Base-by-base conservation (phyloP, 208 protist species). In the Leptomonas pyrrhocoris region DNA sequence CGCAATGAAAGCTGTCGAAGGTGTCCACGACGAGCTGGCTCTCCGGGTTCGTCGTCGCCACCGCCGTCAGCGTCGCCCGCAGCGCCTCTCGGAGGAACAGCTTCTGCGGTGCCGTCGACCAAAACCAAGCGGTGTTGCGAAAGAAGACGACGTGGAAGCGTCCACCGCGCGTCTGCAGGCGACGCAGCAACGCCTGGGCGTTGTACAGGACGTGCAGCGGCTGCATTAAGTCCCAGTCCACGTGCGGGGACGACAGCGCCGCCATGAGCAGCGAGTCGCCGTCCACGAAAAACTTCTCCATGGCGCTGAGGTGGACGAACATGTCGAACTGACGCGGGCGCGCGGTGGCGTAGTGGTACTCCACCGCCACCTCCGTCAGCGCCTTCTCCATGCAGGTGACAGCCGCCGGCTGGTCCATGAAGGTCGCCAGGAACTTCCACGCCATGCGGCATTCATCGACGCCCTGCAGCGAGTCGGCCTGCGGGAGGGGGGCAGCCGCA, bases 231-330 rank as follows among this genome's bases (percentile, higher is more conserved):
- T 92, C 84, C 93, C 93, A 97, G 60, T 96, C 91, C 7, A 96
- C 88, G 53, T 85, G 81, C 64, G 56, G 75, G 23, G 75, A 86
- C 13, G 88, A 94, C 46, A 96, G 59, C 19, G 89, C 88, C 50
- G 83, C 80, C 83, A 96, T 93, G 30, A 97, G 78, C 28, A 97
- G 85, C 30, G 93, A 90, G 68, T 97, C 93, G 57, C 90, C 90
- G 64, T 97, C 93, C 74, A 97, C 92, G 79, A 97, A 94, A 65
- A 97, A 97, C 81, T 94, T 94, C 68, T 95, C 91, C 53, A 71
- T 80, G 30, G 89, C 91, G 61, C 85, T 94, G 42, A 97, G 77
- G 68, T 97, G 90, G 9, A 94, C 83, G 57, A 97, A 97, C 73
- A 97, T 94, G 55, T 97, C 91, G 71, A 93, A 90, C 74, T 91